Base-by-base conservation (phyloP, 306 rosid genomes). In the Acacia crassicarpa region DNA sequence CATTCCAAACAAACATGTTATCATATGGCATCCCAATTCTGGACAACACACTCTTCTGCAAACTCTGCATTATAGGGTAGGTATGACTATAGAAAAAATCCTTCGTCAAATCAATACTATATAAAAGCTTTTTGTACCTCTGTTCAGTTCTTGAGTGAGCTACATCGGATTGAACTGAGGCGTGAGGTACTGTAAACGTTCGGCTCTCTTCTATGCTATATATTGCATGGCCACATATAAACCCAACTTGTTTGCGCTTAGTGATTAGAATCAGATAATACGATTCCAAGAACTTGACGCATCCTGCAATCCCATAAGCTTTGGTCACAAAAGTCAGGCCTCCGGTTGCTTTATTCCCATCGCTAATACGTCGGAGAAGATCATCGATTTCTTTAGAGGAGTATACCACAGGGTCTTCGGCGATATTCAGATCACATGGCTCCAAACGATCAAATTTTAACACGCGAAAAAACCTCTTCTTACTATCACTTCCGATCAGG, bases 1-100 rank as follows among this genome's bases (percentile, higher is more conserved):
- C 94, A 92, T 95, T 95, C 99, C 99, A 95, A 48, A 95, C 99
- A 88, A 95, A 95, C 61, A 93, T 91, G 81, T 89, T 93, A 76
- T 93, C 97, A 69, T 91, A 95, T 0, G 94, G 92, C 94, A 93
- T 89, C 79, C 90, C 89, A 78, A 91, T 89, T 81, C 90, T 59
- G 63, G 91, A 83, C n/a, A 62, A 58, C 74, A 91, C 89, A 58
- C 92, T 95, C 83, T 83, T 93, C 88, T 95, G 99, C 90, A 95
- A 86, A 80, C 94, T 90, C 87, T 89, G 99, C 99, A 95, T 93
- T 81, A 95, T 91, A 69, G 99, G 99, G 87, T 95, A 95, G 6
- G 99, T 91, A 76, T 95, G 93, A 82, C 99, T 93, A 81, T 78
- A 95, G 98, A 90, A 95, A 87, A 95, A 95, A 78, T 95, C 98